These are phyloP conservation scores for Pisolithus albus DNA, from an alignment of 768 basidiomycete genomes.

Conservation along the genomic window DNA sequence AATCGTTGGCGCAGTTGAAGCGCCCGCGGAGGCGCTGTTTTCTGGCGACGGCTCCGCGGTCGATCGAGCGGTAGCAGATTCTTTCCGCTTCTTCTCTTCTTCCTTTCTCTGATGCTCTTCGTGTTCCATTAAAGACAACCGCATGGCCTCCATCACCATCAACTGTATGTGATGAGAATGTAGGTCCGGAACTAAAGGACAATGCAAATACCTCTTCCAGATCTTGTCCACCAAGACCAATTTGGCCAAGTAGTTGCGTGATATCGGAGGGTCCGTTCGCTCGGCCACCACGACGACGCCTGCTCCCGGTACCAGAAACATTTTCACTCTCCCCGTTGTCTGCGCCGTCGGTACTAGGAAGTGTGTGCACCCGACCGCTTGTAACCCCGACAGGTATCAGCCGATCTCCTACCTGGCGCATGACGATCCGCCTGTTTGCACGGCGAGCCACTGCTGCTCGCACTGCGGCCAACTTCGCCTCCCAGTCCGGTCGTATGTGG, in stretches of 20 bases:
- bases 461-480: constrained; percentile 88
- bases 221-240: constrained; percentile 80
- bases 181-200: constrained; percentile 3
- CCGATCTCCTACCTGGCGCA: constrained; percentile 97
- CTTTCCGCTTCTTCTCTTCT: constrained; percentile 58
- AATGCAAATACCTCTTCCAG: constrained; percentile 73
- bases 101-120: constrained; percentile 86
- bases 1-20: constrained; percentile 4
- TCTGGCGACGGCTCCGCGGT: constrained; percentile 20
- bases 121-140: constrained; percentile 87
- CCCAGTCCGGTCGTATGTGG: constrained; percentile 98
- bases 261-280: constrained; percentile 47
- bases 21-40: not conserved
- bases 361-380: constrained; percentile 71
- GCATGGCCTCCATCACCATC: constrained; percentile 99
- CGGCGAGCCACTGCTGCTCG: constrained; percentile 93
- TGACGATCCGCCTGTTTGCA: constrained; percentile 92
- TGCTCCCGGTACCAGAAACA: constrained; percentile 36
- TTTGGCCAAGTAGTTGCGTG: constrained; percentile 50
- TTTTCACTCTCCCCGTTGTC: constrained; percentile 38
- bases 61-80: constrained; percentile 33
- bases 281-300: constrained; percentile 55
- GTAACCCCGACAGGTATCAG: constrained; percentile 96
- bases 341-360: constrained; percentile 50
- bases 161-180: constrained; percentile 44